phyloP scores from a whole-genome alignment of 805 yeast genomes.

The Ogataea allantospora region DNA sequence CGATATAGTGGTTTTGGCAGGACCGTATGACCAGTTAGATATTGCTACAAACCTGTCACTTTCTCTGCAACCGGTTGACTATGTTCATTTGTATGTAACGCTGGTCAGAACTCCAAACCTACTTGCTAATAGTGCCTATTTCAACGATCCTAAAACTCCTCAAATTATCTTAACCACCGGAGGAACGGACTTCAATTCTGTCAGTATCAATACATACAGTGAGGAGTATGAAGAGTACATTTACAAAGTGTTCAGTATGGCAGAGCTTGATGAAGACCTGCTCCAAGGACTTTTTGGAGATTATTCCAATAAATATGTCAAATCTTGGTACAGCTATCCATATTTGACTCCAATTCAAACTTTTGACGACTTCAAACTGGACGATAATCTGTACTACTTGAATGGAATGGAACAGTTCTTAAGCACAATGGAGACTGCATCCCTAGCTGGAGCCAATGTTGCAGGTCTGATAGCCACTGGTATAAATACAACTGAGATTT shows the following conservation, averaged over 20 bases:
- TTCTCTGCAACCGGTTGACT: conserved; percentile 26
- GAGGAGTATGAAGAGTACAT: conserved; percentile 31
- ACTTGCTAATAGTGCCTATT: conserved; percentile 17
- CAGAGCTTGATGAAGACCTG: conserved; percentile 20
- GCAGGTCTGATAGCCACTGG: conserved; percentile 41
- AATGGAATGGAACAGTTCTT: conserved; percentile 46
- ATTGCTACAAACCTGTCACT: conserved; percentile 19
- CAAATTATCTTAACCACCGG: conserved; percentile 29
- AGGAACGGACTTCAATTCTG: conserved; percentile 34
- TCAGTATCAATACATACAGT: conserved; percentile 32
- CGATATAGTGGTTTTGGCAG: conserved; percentile 46
- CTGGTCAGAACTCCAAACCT: conserved; percentile 26
- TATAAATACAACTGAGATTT: conserved; percentile 26
- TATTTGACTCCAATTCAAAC: conserved; percentile 30
- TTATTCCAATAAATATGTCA: conserved; percentile 29
- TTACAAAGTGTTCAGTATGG: conserved; percentile 42
- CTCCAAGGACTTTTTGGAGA: conserved; percentile 25
- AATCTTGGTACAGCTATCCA: conserved; percentile 48
- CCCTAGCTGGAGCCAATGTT: conserved; percentile 48
- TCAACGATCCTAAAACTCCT: conserved; percentile 22
- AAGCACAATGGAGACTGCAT: conserved; percentile 53
- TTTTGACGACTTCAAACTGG: conserved; percentile 23
- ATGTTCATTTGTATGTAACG: conserved; percentile 41
- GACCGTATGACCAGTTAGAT: conserved; percentile 37
- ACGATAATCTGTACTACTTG: conserved; percentile 38